Evolutionary conservation across 129 eudicot species (phyloP).

Genomic region (Escallonia herrerae): DNA sequence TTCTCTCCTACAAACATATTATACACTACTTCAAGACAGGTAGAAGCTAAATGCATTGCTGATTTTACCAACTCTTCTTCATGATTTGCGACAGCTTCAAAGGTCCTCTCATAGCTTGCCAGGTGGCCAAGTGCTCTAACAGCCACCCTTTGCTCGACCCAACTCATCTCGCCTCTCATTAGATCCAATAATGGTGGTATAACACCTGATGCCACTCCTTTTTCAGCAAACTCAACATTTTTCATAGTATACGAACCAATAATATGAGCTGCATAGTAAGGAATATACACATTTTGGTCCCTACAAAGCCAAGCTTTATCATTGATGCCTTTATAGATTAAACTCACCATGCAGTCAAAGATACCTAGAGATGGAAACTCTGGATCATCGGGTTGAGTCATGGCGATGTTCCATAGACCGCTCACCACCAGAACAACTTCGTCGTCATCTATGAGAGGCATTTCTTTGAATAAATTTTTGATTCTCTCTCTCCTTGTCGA

Average conservation of each 20-base stretch:
- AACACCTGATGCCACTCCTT: slow-evolving; percentile 58
- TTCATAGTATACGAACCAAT: slow-evolving; percentile 89
- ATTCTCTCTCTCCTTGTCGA: slow-evolving; percentile 35
- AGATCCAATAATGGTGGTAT: slow-evolving; percentile 68
- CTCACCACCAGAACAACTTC: slow-evolving; percentile 60
- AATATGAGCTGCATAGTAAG: slow-evolving; percentile 87
- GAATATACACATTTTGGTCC: slow-evolving; percentile 64
- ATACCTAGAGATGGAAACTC: slow-evolving; percentile 81
- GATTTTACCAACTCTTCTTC: slow-evolving; percentile 59
- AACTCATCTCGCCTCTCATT: slow-evolving; percentile 63
- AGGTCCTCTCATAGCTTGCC: slow-evolving; percentile 69
- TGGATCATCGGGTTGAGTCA: slow-evolving; percentile 64
- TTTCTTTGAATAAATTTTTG: slow-evolving; percentile 41
- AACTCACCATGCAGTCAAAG: slow-evolving; percentile 60
- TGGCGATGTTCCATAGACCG: slow-evolving; percentile 69
- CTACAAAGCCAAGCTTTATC: slow-evolving; percentile 56
- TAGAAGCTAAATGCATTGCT: slow-evolving; percentile 57
- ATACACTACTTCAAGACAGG: slow-evolving; percentile 45
- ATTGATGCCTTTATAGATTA: slow-evolving; percentile 44
- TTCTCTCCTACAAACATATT: slow-evolving; percentile 45
- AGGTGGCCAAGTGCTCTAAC: slow-evolving; percentile 91
- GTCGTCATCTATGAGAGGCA: slow-evolving; percentile 38
- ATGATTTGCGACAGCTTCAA: slow-evolving; percentile 38
- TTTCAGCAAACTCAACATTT: slow-evolving; percentile 40
- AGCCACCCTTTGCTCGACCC: slow-evolving; percentile 94